Conservation (phyloP, 371 early-diverging fungal species). For the Actinomucor elegans region DNA sequence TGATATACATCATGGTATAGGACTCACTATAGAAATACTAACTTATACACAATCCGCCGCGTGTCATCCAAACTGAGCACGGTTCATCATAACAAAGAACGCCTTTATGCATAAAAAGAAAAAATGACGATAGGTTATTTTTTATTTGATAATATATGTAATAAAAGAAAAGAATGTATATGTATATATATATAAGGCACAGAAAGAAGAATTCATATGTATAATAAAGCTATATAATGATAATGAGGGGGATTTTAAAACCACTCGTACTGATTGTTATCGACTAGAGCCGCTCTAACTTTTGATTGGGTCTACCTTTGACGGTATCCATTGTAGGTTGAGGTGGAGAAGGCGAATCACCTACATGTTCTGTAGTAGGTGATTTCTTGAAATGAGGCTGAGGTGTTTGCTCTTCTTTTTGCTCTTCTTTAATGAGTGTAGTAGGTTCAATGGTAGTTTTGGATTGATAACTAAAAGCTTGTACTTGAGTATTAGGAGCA, state of each 20-base stretch:
- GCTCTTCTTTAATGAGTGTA: background rate
- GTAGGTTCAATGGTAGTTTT: background rate
- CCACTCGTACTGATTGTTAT: background rate
- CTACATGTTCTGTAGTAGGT: background rate
- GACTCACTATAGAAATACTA: too few species aligned
- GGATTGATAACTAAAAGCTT: background rate
- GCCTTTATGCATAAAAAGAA: too few species aligned
- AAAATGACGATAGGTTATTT: background rate
- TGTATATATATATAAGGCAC: background rate
- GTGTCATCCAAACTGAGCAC: too few species aligned
- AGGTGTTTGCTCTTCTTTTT: constrained; percentile 5
- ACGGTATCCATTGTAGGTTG: constrained; percentile 11
- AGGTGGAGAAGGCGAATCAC: constrained; percentile 14
- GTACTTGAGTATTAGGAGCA: background rate
- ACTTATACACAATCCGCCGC: too few species aligned
- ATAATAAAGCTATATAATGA: background rate
- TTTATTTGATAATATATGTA: too few species aligned
- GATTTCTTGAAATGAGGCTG: constrained; percentile 15
- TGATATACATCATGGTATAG: too few species aligned
- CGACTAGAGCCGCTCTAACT: too few species aligned
- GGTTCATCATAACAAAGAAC: too few species aligned
- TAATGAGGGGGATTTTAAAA: background rate
- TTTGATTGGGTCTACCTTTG: too few species aligned
- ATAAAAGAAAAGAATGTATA: background rate
- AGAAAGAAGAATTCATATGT: background rate